A percentile compares a stretch with the other conserved stretches of the same genome.
phyloP scores from a whole-genome alignment of 768 basidiomycete species.

The Lactarius sp. region DNA sequence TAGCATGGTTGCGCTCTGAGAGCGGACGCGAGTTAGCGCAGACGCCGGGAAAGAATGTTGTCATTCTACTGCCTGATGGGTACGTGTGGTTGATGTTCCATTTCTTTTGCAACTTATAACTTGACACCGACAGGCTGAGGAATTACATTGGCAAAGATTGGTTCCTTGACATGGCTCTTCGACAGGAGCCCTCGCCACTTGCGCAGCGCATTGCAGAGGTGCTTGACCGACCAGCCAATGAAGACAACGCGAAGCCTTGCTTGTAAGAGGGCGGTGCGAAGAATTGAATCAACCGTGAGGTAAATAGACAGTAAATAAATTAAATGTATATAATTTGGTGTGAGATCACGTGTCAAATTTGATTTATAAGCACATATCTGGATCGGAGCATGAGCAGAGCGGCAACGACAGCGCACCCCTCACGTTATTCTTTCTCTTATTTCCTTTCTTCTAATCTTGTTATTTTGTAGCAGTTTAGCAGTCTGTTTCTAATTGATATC shows the following conservation, averaged over 20 bases:
- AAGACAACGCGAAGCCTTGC: background rate
- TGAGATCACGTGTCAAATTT: background rate
- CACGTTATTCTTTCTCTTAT: background rate
- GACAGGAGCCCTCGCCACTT: conserved; percentile 49
- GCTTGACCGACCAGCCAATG: conserved; percentile 27
- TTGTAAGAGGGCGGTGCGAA: too few species aligned
- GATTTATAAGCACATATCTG: too few species aligned
- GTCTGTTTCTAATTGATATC: conserved; percentile 26
- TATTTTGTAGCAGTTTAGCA: conserved; percentile 15
- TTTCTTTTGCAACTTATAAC: background rate
- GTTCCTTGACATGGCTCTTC: conserved; percentile 71
- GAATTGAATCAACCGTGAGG: background rate
- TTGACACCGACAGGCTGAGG: conserved; percentile 53
- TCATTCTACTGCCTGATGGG: conserved; percentile 89
- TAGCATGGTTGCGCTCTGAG: conserved; percentile 70
- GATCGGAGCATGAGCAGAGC: too few species aligned
- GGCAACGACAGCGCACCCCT: background rate
- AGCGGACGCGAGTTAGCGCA: conserved; percentile 60
- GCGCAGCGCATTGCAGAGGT: conserved; percentile 44
- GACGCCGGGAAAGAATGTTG: conserved; percentile 76
- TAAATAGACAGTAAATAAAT: background rate
- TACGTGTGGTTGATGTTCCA: conserved; percentile 35
- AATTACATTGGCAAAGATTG: conserved; percentile 95
- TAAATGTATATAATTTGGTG: background rate
- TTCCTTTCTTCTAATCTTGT: conserved; percentile 10